Evolutionary conservation across 2,329 filamentous ascomycete genomes (phyloP), one percentile per base, ranked within the genome.

Genomic region (Stemphylium beticola): DNA sequence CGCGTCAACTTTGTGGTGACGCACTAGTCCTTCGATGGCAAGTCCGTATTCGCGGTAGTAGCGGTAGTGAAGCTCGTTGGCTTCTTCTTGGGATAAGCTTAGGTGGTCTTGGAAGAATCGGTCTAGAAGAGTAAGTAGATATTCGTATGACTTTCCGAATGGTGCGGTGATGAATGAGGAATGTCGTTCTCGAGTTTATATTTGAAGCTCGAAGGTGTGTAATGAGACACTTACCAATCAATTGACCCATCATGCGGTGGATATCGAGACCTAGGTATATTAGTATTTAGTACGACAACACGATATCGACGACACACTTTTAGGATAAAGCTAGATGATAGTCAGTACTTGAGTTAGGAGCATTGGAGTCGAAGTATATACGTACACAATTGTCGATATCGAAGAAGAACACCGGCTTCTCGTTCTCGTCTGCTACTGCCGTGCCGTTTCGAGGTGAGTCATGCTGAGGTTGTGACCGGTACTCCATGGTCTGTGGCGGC

Each of bases 11-110:
- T 96, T 87, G 79, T 99, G 95, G 77, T 97, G 90, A 9, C 92
- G 87, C 33, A 96, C 91, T 1, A 99, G 84, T 1, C 95, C 95
- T 78, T 98, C 92, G 61, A 99, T 96, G 26, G 95, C 95, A n/a
- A 99, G 85, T 26, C 96, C 95, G 74, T 99, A 99, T 74, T 91
- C 92, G 69, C 87, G 89, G 80, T 98, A 99, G 80, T 99, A 99
- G 67, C 93, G 90, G 74, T 87, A 83, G 76, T 98, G 95, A 22
- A 99, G 85, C 67, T 88, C 84, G 56, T 86, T 86, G n/a, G 95
- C 95, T 55, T 98, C 93, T 49, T 91, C 83, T 64, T 82, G 81
- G 1, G 85, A 82, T 2, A 98, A 80, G 18, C 87, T 84, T 4
- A 98, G 85, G 74, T 97, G 92, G 48, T 77, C 79, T 60, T 83